These are phyloP conservation scores for Lachancea cidri DNA, from an alignment of 805 yeast genomes.

Conservation along the genomic window DNA sequence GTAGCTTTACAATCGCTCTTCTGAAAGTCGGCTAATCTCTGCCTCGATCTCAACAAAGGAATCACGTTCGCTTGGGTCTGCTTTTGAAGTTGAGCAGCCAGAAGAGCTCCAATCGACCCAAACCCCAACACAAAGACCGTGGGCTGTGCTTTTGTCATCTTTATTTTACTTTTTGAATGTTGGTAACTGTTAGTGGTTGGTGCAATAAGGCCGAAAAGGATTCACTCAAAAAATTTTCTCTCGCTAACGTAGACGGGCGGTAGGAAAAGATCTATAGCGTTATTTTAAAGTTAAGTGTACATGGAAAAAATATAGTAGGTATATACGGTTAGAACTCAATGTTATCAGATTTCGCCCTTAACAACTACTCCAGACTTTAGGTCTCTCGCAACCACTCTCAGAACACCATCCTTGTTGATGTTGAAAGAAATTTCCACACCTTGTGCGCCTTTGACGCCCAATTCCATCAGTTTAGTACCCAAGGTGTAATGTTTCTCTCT, in stretches of 20 bases:
- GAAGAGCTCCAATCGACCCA: conserved; percentile 33
- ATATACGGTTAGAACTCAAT: neutral
- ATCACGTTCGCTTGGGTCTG: conserved; percentile 21
- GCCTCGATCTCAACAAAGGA: conserved; percentile 29
- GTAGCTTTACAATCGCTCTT: conserved; percentile 17
- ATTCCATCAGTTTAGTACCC: conserved; percentile 70
- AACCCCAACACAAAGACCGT: conserved; percentile 30
- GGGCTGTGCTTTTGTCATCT: conserved; percentile 18
- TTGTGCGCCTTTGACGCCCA: conserved; percentile 65
- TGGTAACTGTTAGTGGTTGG: no score
- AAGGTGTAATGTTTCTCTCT: conserved; percentile 70
- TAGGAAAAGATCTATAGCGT: neutral
- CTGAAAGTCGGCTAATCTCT: conserved; percentile 22
- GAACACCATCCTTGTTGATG: conserved; percentile 56
- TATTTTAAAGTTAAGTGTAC: neutral
- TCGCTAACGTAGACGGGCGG: no score
- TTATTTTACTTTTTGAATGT: neutral
- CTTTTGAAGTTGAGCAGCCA: conserved; percentile 26
- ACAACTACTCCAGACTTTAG: conserved; percentile 52
- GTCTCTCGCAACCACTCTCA: conserved; percentile 59
- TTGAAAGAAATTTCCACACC: conserved; percentile 56
- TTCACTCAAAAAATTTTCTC: no score
- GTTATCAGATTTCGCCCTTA: conserved; percentile 44
- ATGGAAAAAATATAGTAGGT: neutral
- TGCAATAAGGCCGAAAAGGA: no score